Percentiles rank a stretch among this genome's conserved stretches.
These are phyloP conservation scores for Pythium brassicae DNA, from an alignment of 352 stramenopile genomes.

Conservation along the genomic window DNA sequence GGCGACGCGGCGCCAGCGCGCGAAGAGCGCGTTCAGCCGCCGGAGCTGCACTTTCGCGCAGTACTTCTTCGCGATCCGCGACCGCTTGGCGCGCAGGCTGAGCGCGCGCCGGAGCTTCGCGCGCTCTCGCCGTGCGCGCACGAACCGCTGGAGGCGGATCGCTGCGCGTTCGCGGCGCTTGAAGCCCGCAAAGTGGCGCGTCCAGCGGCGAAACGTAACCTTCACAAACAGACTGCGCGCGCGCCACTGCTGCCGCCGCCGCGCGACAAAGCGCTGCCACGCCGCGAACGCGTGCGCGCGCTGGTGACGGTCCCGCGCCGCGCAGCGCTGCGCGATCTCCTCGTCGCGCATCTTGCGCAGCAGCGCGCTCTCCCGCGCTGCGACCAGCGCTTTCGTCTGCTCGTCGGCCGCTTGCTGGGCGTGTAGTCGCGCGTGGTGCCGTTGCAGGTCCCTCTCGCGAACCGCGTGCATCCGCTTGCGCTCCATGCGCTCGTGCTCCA, in stretches of 20 bases:
- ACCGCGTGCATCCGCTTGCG: conserved; percentile 48
- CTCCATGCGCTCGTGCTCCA: conserved; percentile 50
- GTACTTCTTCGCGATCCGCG: conserved; percentile 47
- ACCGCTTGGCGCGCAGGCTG: conserved; percentile 42
- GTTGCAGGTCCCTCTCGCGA: conserved; percentile 49
- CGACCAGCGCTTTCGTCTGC: conserved; percentile 24
- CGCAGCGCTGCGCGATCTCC: conserved; percentile 35
- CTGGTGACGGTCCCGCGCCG: conserved; percentile 19
- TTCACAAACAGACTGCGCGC: conserved; percentile 59
- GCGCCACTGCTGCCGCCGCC: conserved; percentile 32
- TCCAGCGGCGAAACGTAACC: conserved; percentile 61
- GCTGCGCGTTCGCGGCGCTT: conserved; percentile 27
- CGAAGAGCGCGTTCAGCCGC: conserved; percentile 43
- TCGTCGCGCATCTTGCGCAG: conserved; percentile 43
- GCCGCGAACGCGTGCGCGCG: conserved; percentile 20
- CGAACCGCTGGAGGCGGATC: conserved; percentile 30
- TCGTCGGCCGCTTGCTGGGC: conserved; percentile 47
- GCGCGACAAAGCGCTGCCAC: conserved; percentile 32
- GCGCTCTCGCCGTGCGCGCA: conserved; percentile 18
- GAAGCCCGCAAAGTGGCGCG: conserved; percentile 23
- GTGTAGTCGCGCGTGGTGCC: conserved; percentile 52
- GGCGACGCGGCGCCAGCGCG: conserved; percentile 41
- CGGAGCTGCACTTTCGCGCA: conserved; percentile 48
- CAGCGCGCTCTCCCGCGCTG: conserved; percentile 43
- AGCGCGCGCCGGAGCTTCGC: conserved; percentile 28